phyloP scores from a whole-genome alignment of 176 grass and related monocot genomes.

The Cymbopogon citratus region DNA sequence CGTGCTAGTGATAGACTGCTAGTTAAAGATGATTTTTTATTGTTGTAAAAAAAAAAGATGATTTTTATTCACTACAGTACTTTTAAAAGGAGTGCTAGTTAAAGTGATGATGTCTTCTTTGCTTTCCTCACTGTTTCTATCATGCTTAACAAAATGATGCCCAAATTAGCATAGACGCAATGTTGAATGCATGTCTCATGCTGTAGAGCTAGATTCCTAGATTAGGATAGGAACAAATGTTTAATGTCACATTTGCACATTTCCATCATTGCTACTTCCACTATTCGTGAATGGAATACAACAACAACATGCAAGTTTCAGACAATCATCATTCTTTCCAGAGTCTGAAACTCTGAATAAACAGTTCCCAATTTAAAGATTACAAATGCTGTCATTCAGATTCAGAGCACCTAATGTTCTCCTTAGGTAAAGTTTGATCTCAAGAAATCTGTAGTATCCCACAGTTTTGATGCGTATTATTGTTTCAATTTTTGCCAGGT shows the following conservation, averaged over 20 bases:
- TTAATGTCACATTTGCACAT: not conserved
- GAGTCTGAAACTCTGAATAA: not conserved
- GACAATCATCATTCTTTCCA: not conserved
- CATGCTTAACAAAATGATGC: not conserved
- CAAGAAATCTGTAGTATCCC: not conserved
- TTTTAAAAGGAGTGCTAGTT: not conserved
- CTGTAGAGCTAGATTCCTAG: not conserved
- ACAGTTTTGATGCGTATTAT: not conserved
- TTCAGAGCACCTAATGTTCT: not conserved
- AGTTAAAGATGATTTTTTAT: not conserved
- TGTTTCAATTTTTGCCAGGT: slow-evolving; percentile 23
- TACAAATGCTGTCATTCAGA: not conserved
- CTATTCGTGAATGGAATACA: not conserved
- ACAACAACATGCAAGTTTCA: not conserved
- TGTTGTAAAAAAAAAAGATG: no score
- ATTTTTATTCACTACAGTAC: not conserved
- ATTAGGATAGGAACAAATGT: not conserved
- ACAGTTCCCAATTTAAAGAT: not conserved
- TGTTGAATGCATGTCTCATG: not conserved
- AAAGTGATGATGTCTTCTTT: not conserved
- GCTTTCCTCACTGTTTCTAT: not conserved
- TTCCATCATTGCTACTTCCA: not conserved
- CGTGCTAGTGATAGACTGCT: not conserved
- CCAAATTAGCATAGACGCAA: not conserved
- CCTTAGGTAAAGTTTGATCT: not conserved